phyloP scores from a whole-genome alignment of 2,329 filamentous ascomycete genomes.

The Cylindrodendrum hubeiense region DNA sequence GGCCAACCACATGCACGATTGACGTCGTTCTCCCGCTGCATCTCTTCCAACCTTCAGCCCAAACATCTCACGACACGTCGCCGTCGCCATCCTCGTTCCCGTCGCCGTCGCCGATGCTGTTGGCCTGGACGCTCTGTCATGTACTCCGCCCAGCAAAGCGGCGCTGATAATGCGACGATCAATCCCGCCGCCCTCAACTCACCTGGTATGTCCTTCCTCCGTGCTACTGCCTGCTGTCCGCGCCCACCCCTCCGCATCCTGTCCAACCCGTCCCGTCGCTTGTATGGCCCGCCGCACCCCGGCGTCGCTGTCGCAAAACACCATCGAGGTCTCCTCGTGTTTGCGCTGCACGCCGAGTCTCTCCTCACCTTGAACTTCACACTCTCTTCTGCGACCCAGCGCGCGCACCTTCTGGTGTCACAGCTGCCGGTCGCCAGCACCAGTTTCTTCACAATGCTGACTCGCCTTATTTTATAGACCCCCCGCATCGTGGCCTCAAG shows the following conservation, averaged over 20 bases:
- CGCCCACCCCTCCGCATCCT: slow-evolving; percentile 27
- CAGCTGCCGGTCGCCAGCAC: neutral
- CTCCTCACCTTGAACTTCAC: slow-evolving; percentile 14
- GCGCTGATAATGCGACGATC: slow-evolving; percentile 89
- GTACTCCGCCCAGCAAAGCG: slow-evolving; percentile 68
- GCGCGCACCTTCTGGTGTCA: slow-evolving; percentile 22
- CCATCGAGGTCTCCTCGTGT: neutral
- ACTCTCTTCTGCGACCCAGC: slow-evolving; percentile 14
- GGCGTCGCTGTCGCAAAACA: slow-evolving; percentile 24
- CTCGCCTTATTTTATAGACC: slow-evolving; percentile 52
- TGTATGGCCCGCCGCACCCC: slow-evolving; percentile 11
- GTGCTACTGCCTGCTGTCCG: slow-evolving; percentile 31
- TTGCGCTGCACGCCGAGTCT: slow-evolving; percentile 28
- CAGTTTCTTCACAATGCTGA: slow-evolving; percentile 43
- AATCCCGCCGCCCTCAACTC: slow-evolving; percentile 89
- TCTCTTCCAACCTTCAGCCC: slow-evolving; percentile 58
- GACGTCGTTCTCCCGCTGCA: slow-evolving; percentile 58
- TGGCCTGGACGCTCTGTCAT: slow-evolving; percentile 49
- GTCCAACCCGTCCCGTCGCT: slow-evolving; percentile 20
- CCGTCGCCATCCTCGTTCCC: slow-evolving; percentile 56
- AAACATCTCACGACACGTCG: slow-evolving; percentile 74
- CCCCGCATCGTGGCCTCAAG: slow-evolving; percentile 78
- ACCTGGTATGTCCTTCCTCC: slow-evolving; percentile 70
- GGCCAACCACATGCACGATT: slow-evolving; percentile 65
- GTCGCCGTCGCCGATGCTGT: slow-evolving; percentile 37